A percentile compares a stretch with the other conserved stretches of the same genome.
Evolutionary conservation across 75 land plant species (phyloP).

Genomic region (Azolla pinnata): DNA sequence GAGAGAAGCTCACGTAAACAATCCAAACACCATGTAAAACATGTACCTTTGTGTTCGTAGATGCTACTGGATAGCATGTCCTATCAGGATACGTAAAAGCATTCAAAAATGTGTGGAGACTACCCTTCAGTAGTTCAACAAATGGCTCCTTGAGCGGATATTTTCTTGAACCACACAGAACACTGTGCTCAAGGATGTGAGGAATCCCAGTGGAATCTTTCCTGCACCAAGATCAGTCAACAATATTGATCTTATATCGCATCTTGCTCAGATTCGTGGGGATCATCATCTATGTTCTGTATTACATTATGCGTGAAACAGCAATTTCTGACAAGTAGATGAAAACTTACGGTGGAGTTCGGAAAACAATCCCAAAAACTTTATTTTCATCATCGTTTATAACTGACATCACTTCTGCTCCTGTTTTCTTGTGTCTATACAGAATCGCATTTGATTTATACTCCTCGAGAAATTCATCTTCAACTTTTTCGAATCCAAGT

Average conservation of each 20-base stretch:
- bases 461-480: constrained; percentile 67
- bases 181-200: constrained; percentile 97
- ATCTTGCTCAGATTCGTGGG: no score
- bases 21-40: background rate
- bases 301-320: background rate
- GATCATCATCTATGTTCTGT: background rate
- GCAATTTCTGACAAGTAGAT: background rate
- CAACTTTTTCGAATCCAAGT: constrained; percentile 71
- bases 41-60: constrained; percentile 82
- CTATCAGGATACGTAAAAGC: constrained; percentile 99
- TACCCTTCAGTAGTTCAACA: constrained; percentile 91
- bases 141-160: constrained; percentile 97
- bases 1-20: background rate
- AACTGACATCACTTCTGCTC: constrained; percentile 94
- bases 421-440: constrained; percentile 88
- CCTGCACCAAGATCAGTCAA: constrained; percentile 59
- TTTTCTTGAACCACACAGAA: constrained; percentile 95
- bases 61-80: constrained; percentile 98
- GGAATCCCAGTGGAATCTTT: constrained; percentile 96
- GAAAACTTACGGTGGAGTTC: constrained; percentile 93
- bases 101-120: constrained; percentile 87
- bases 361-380: constrained; percentile 91
- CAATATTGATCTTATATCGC: no score
- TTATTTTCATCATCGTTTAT: constrained; percentile 95
- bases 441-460: constrained; percentile 88